Base-by-base conservation (phyloP, 306 rosid species). In the Amphicarpaea edgeworthii region DNA sequence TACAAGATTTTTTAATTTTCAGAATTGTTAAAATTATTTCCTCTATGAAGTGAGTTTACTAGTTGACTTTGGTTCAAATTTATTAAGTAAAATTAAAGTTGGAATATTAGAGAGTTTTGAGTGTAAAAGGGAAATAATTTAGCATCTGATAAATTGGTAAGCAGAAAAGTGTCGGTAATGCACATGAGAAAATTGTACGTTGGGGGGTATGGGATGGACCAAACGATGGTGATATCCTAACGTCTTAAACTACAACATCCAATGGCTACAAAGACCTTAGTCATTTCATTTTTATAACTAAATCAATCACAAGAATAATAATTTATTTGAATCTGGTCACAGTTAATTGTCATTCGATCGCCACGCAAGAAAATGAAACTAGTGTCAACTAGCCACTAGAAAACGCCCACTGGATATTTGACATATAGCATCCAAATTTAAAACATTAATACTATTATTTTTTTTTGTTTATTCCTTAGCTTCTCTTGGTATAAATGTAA, bases 171-270 rank as follows among this genome's bases (percentile, higher is more conserved):
- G 90, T 89, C 90, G 93, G 89, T 81, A 77, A 74, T 9, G 73
- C 90, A 78, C 64, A 83, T 78, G 85, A 67, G 74, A 68, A 53
- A 16, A 53, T 28, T 78, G 79, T 79, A 68, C 57, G 77, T 68
- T 78, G 41, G 68, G 67, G 68, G 71, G 80, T 51, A 67, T 71
- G 26, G 54, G 40, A 79, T 78, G 84, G 85, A 77, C 90, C 85
- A 73, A 81, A 26, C 12, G 89, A 86, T 79, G 64, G 30, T 17
- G 96, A 88, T 82, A 86, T 81, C 55, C 74, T 76, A 86, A 87
- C 89, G 79, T 80, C 87, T 65, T 14, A 54, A 72, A 71, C 73
- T 21, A 45, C 0, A 24, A 57, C 70, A 75, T 24, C 81, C 80
- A 83, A 83, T 74, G 21, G 17, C 40, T 1, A 17, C 49, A 53